Base-by-base conservation (phyloP, 805 yeast genomes). In the Scheffersomyces ergatensis region DNA sequence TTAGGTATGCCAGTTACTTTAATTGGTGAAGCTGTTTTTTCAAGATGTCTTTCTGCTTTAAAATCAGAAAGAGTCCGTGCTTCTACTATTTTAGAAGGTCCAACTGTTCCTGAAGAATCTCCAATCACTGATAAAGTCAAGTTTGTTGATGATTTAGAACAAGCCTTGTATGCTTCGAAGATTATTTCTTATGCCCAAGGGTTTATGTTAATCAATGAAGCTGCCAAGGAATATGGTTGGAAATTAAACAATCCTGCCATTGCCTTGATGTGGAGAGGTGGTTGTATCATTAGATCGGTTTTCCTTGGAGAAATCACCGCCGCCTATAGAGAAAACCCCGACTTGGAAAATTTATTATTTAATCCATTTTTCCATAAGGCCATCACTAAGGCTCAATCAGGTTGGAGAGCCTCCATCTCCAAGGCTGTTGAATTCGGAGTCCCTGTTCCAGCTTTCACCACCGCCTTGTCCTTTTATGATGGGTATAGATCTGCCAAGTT, bases 231-330 rank as follows among this genome's bases (percentile, higher is more conserved):
- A 70, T 92, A 89, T 80, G 83, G 83, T 63, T 92, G 99, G 99
- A 83, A 87, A 72, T 80, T 92, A 67, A 93, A 92, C 85, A 86
- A 88, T 83, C 96, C 98, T 58, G 93, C 96, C 46, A 93, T 93
- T 60, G 98, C 98, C 57, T 81, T 93, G 62, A 92, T 92, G 98
- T 92, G 99, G 99, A 85, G 99, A 82, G 99, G 99, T 77, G 99
- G 99, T 60, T 92, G 99, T 81, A 92, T 92, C 72, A 92, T 92
- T 75, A 88, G 98, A 81, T 92, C 99, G 44, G 97, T 92, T 52
- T 92, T 92, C 86, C 78, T 92, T 65, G 97, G 83, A 63, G 97
- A 92, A 72, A 92, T 92, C 74, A 92, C 99, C 54, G 70, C 88
- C 66, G 99, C 99, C 54, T 92, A 84, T 85, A 87, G 93, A 74